Evolutionary conservation across 2,329 filamentous ascomycete genomes (phyloP).

Genomic region (Didymosphaeria variabile): DNA sequence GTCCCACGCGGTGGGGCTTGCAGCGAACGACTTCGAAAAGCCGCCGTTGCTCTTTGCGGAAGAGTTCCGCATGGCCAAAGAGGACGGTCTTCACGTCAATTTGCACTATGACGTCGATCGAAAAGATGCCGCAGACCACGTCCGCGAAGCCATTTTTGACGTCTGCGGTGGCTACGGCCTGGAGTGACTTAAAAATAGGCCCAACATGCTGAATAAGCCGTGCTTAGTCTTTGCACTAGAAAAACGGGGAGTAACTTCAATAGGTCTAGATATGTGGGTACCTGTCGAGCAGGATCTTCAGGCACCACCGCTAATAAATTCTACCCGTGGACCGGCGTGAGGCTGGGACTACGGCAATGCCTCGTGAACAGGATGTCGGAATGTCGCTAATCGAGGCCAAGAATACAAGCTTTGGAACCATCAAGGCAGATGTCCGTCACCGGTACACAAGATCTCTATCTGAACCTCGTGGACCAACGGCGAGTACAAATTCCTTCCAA

Average conservation of each 20-base stretch:
- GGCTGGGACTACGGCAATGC: background rate
- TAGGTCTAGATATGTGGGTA: background rate
- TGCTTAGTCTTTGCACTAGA: constrained; percentile 46
- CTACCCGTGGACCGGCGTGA: background rate
- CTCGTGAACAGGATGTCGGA: background rate
- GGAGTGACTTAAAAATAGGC: constrained; percentile 56
- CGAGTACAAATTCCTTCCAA: background rate
- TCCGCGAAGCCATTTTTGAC: constrained; percentile 43
- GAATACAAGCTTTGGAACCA: background rate
- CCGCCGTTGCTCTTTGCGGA: constrained; percentile 6
- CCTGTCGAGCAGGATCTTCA: background rate
- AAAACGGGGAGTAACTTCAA: constrained; percentile 33
- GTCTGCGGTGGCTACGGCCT: constrained; percentile 38
- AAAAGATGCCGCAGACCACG: constrained; percentile 57
- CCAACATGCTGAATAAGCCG: constrained; percentile 49
- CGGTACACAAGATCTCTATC: background rate
- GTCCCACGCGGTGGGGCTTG: constrained; percentile 52
- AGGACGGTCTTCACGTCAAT: constrained; percentile 59
- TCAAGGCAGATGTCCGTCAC: background rate
- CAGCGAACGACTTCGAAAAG: constrained; percentile 57
- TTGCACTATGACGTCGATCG: constrained; percentile 63
- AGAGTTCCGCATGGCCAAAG: constrained; percentile 31
- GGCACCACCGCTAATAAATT: background rate
- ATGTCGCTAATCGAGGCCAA: background rate
- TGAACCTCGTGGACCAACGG: background rate